Evolutionary conservation across 2,329 filamentous ascomycete genomes (phyloP).

Genomic region (Exophiala alcalophila): DNA sequence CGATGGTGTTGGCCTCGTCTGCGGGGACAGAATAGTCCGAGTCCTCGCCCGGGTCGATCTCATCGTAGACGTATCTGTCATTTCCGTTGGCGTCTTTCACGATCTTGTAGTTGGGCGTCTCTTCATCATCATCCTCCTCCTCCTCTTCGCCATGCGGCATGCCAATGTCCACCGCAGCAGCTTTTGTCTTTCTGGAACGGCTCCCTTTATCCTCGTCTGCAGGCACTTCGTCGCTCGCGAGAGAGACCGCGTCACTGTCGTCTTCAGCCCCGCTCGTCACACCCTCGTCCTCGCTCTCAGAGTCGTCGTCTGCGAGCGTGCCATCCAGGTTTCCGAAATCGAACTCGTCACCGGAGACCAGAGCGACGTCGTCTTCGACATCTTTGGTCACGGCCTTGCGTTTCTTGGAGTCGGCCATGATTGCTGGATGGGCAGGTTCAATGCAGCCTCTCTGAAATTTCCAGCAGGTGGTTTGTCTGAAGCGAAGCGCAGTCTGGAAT

Average conservation of each 20-base stretch:
- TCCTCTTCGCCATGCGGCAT: constrained; percentile 39
- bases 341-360: constrained; percentile 61
- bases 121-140: constrained; percentile 48
- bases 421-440: not conserved
- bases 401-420: constrained; percentile 49
- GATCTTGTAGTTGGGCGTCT: constrained; percentile 56
- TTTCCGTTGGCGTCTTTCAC: constrained; percentile 86
- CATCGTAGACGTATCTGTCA: constrained; percentile 84
- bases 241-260: constrained; percentile 40
- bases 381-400: constrained; percentile 62
- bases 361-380: constrained; percentile 47
- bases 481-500: too few species aligned
- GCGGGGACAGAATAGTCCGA: constrained; percentile 89
- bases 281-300: constrained; percentile 37
- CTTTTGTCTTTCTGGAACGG: constrained; percentile 3
- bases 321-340: constrained; percentile 43
- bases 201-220: constrained; percentile 33
- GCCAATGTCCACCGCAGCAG: constrained; percentile 57
- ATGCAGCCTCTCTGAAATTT: too few species aligned
- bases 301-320: constrained; percentile 43
- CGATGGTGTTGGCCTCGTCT: constrained; percentile 82
- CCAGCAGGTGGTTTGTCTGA: too few species aligned
- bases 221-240: constrained; percentile 16
- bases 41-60: constrained; percentile 92
- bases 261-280: constrained; percentile 12